phyloP scores from a whole-genome alignment of 2,329 filamentous ascomycete genomes.

The Diaporthe humulicola region DNA sequence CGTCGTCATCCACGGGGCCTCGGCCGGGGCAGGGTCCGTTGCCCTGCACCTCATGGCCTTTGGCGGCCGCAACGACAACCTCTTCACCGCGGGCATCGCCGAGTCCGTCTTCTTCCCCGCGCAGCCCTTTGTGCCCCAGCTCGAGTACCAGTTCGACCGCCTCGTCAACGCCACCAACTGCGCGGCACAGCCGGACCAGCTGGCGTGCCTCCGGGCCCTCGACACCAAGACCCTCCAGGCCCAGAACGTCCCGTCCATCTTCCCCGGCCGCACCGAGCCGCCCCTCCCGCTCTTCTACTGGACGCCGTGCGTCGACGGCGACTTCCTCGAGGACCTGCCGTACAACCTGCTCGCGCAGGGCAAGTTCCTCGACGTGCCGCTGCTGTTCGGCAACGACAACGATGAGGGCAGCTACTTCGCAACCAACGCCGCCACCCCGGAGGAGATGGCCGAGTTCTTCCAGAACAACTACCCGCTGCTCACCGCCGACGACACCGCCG shows the following conservation, averaged over 20 bases:
- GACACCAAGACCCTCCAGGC: conserved; percentile 53
- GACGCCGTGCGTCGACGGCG: conserved; percentile 64
- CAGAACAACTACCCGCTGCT: conserved; percentile 62
- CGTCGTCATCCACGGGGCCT: conserved; percentile 73
- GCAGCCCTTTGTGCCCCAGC: conserved; percentile 57
- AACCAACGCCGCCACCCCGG: conserved; percentile 50
- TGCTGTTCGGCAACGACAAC: conserved; percentile 62
- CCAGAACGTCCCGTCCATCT: conserved; percentile 56
- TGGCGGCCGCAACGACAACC: conserved; percentile 57
- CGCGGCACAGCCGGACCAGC: conserved; percentile 45
- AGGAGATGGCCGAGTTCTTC: conserved; percentile 56
- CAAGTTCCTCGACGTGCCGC: conserved; percentile 66
- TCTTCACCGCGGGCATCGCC: conserved; percentile 61
- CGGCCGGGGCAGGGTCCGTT: conserved; percentile 71
- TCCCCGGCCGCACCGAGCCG: conserved; percentile 51
- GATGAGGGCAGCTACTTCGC: conserved; percentile 64
- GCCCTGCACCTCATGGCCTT: conserved; percentile 64
- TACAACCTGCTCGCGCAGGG: conserved; percentile 58
- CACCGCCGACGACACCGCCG: conserved; percentile 49
- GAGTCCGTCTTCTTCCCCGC: conserved; percentile 65
- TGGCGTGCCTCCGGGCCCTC: conserved; percentile 58
- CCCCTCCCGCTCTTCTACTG: conserved; percentile 61
- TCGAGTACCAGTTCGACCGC: conserved; percentile 63
- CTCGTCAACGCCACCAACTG: conserved; percentile 54
- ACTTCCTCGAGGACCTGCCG: conserved; percentile 57